Base-by-base conservation (phyloP, 192 early-diverging fungal species). In the Dimargaris cristalligena region DNA sequence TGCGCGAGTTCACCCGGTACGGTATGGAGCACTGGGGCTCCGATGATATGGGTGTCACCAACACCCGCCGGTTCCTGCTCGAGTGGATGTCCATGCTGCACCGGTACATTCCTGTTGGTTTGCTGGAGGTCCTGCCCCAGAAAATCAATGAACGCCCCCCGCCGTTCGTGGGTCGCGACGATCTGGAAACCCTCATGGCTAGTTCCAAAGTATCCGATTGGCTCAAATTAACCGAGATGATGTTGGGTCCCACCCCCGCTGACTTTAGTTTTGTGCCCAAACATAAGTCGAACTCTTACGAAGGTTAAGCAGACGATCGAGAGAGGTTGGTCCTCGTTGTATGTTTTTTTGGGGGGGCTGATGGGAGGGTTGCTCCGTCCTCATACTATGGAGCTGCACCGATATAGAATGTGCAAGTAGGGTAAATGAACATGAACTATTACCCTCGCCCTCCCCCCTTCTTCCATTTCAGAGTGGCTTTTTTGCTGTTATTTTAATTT, bases 1-100 rank as follows among this genome's bases (percentile, higher is more conserved):
- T 98, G 59, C 80, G 80, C 60, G 65, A 80, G 44, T 98, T 84
- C 75, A 80, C 80, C 14, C 62, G 80, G 26, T 90, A 77, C 65
- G 95, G 93, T n/a, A 68, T 96, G 49, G 95, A 96, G 67, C 85
- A 92, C 63, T 98, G 95, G 95, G 92, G 92, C 44, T 81, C 81
- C 8, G 92, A 98, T 68, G 82, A 80, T 14, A 62, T 76, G 68
- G 95, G 95, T 44, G 78, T 98, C 29, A 89, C 86, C 55, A 77
- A 74, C 16, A 90, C 88, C 16, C 71, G 95, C 57, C 71, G 87
- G 28, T 90, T 84, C 71, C 47, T 89, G 64, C 74, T 79, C 64
- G 88, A 89, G 66, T 88, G 84, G 87, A 81, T 85, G 66, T 82
- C 80, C 61, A 86, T 81, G 62, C 66, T 77, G 58, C 68, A 79